phyloP scores from a whole-genome alignment of 306 rosid species.

The Lupinus albus region DNA sequence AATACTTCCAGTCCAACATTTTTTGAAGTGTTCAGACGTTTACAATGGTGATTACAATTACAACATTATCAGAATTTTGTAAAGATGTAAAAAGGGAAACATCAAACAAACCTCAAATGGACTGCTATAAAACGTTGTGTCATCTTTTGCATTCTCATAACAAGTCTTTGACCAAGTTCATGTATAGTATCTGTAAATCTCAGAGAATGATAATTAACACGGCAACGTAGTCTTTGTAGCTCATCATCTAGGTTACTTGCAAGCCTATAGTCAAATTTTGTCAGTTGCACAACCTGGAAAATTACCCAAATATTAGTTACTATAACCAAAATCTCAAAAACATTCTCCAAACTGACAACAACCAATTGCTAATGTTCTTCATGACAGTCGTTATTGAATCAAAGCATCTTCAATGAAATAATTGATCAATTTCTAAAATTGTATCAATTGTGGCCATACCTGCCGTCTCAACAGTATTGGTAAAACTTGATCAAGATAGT shows the following conservation, averaged over 20 bases:
- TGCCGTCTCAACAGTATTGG: slow-evolving; percentile 90
- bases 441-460: slow-evolving; percentile 46
- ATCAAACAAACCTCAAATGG: slow-evolving; percentile 81
- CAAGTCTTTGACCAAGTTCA: slow-evolving; percentile 76
- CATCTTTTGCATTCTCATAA: slow-evolving; percentile 79
- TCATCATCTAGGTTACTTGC: slow-evolving; percentile 82
- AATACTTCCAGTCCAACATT: neutral
- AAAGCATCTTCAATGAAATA: slow-evolving; percentile 14
- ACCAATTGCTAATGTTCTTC: neutral
- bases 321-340: slow-evolving; percentile 32
- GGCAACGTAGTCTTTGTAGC: slow-evolving; percentile 92
- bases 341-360: slow-evolving; percentile 2
- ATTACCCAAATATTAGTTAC: slow-evolving; percentile 38
- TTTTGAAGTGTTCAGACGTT: no score
- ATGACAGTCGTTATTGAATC: slow-evolving; percentile 9
- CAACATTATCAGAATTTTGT: no score
- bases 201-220: slow-evolving; percentile 92
- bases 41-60: no score
- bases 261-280: slow-evolving; percentile 96
- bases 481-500: slow-evolving; percentile 94
- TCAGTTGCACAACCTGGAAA: slow-evolving; percentile 90
- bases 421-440: neutral
- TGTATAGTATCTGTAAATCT: slow-evolving; percentile 84
- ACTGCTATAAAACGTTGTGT: slow-evolving; percentile 76
- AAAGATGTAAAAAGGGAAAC: slow-evolving; percentile 24